Evolutionary conservation across 331 rosid species (phyloP).

Genomic region (Acacia concinna): DNA sequence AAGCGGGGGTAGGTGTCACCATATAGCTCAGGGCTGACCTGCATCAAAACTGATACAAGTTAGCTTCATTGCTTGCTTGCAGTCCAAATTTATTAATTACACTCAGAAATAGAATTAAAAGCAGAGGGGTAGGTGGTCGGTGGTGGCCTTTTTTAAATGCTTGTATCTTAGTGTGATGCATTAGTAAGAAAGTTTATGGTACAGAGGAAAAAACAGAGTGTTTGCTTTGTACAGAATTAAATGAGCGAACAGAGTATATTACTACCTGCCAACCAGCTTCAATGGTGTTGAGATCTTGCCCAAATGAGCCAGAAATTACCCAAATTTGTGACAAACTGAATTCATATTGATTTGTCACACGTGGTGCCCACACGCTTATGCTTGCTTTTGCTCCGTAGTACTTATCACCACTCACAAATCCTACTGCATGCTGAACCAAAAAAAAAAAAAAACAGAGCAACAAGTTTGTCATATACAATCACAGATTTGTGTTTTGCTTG

Average conservation of each 20-base stretch:
- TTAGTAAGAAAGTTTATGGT: neutral
- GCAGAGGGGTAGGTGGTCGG: constrained; percentile 34
- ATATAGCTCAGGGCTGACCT: constrained; percentile 82
- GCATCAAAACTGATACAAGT: constrained; percentile 42
- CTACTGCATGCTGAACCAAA: constrained; percentile 65
- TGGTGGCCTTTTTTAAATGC: neutral
- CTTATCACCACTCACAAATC: constrained; percentile 59
- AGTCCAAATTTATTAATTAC: neutral
- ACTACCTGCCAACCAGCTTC: constrained; percentile 85
- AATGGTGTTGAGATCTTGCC: constrained; percentile 68
- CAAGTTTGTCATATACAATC: neutral
- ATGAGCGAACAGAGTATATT: neutral
- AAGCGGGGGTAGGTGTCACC: constrained; percentile 73
- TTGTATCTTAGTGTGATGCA: neutral
- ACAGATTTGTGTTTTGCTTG: neutral
- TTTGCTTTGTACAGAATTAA: neutral
- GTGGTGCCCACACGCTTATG: constrained; percentile 69
- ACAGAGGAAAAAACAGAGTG: neutral
- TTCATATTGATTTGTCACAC: constrained; percentile 54
- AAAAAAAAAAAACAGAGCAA: neutral
- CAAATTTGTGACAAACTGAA: constrained; percentile 73
- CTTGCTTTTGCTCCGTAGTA: constrained; percentile 74
- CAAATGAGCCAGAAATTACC: constrained; percentile 73
- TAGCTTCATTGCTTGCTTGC: constrained; percentile 28
- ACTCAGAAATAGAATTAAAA: neutral